Base-by-base conservation (phyloP, 164 flowering plant species). In the Umbellularia californica region DNA sequence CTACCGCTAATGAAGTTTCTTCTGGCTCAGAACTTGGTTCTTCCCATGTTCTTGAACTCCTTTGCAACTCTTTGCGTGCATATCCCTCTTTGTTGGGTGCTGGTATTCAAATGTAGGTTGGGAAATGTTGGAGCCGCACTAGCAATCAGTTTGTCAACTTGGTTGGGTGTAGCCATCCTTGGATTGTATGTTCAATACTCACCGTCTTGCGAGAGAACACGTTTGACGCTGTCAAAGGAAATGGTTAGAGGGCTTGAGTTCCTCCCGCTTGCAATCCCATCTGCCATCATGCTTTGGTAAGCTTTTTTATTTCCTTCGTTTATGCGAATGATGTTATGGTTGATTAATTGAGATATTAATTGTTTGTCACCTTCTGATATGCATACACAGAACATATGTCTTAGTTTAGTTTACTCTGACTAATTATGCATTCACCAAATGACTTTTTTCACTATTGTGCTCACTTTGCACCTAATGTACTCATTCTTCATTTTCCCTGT, bases 241-340 rank as follows among this genome's bases (percentile, higher is more conserved):
- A 66, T 88, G 1, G 84, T 95, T 62, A 73, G 64, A 6, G 93
- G 90, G 15, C 77, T 93, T 23, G 86, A 85, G 74, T 92, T 92
- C 79, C 85, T 90, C 62, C 80, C 85, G 3, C 82, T 88, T 10
- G 97, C 97, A 9, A 28, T 95, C 24, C 93, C 98, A 80, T 95
- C 98, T 64, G 89, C 95, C 65, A 76, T 85, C 2, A 94, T 94
- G 98, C 74, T 87, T 25, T 92, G 97, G 98, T 92, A 84, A 77
- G 23, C 35, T 12, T 58, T 30, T 74, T 2, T 51, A 62, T 6
- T 67, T 70, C 19, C 12, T 19, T 65, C 1, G 35, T 17, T 30
- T 58, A 6, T 27, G 24, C 58, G 67, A 10, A 22, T 25, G 1
- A 33, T 15, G 19, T 6, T 24, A 50, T 5, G 60, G 60, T 55